A percentile compares a stretch with the other conserved stretches of the same genome.
Conservation (phyloP, 2,329 filamentous ascomycete genomes). For the Thielaviopsis ethacetica region DNA sequence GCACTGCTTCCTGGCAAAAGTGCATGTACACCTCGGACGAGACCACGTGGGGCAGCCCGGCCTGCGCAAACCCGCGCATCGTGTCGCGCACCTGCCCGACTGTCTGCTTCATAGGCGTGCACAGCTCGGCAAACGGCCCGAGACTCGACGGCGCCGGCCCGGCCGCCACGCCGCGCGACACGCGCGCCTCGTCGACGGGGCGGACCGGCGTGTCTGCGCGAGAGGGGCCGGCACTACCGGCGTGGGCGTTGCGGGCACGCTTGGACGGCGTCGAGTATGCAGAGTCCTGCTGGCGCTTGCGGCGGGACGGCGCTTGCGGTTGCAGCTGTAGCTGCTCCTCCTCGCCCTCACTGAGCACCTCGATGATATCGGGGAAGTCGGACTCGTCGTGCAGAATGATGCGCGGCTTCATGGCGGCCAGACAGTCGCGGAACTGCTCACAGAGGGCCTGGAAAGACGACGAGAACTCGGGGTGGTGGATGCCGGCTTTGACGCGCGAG, state of each 20-base stretch:
- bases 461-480: constrained; percentile 34
- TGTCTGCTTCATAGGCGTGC: constrained; percentile 19
- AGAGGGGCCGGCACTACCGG: neutral
- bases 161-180: neutral
- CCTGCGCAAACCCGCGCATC: constrained; percentile 35
- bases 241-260: constrained; percentile 16
- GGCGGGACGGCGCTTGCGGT: constrained; percentile 11
- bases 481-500: constrained; percentile 31
- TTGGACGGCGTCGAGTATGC: constrained; percentile 21
- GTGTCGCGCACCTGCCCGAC: constrained; percentile 35
- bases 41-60: constrained; percentile 42
- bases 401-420: constrained; percentile 31
- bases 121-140: constrained; percentile 24
- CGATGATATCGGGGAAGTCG: constrained; percentile 20
- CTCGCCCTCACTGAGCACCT: constrained; percentile 25
- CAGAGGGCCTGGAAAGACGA: constrained; percentile 30
- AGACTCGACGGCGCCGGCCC: neutral
- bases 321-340: constrained; percentile 18
- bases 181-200: neutral
- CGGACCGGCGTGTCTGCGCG: neutral
- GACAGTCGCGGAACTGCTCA: constrained; percentile 31
- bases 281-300: constrained; percentile 13
- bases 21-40: constrained; percentile 43
- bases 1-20: constrained; percentile 39
- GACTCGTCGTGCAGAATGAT: constrained; percentile 25